Base-by-base conservation (phyloP, 345 rosid species). In the Adansonia digitata region DNA sequence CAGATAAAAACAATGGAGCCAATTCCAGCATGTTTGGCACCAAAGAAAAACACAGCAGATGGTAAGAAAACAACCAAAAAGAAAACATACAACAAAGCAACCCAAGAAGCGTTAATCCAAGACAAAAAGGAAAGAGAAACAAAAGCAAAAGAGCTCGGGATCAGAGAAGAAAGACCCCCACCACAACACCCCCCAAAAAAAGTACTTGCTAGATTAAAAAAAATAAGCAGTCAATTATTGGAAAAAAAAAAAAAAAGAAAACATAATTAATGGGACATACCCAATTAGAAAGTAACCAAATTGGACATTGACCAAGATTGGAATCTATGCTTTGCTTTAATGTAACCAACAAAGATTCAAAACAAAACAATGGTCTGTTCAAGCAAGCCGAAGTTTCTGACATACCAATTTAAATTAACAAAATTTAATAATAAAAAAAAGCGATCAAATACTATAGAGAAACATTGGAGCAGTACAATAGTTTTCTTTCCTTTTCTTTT, bases 81-180 rank as follows among this genome's bases (percentile, higher is more conserved):
- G 24, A n/a, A 63, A 51, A 34, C 14, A 34, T 31, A 17, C 5
- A 43, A 60, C 42, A 73, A 59, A 63, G 63, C 43, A 48, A 75
- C 5, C 11, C 42, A 37, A 52, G n/a, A 22, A 53, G 37, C 20
- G 49, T 35, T 49, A 55, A 56, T 37, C 77, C 77, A 73, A 74
- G 83, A 74, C 82, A 83, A 82, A 83, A 84, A 76, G 77, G 49
- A 34, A 74, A 77, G 57, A 74, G 27, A 65, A 39, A 20, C 64
- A 73, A 73, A 53, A 53, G 53, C 72, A 66, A 80, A 77, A 75
- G 77, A 76, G 34, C 82, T 89, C 81, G 90, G 90, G 90, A 89
- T 89, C 85, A 84, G 89, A 84, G 88, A 77, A 59, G 63, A 27
- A 59, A 78, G 76, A 45, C 63, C 60, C 71, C 61, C 48, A n/a